Base-by-base conservation (phyloP, 2,329 filamentous ascomycete genomes). In the Apiospora saccharicola region DNA sequence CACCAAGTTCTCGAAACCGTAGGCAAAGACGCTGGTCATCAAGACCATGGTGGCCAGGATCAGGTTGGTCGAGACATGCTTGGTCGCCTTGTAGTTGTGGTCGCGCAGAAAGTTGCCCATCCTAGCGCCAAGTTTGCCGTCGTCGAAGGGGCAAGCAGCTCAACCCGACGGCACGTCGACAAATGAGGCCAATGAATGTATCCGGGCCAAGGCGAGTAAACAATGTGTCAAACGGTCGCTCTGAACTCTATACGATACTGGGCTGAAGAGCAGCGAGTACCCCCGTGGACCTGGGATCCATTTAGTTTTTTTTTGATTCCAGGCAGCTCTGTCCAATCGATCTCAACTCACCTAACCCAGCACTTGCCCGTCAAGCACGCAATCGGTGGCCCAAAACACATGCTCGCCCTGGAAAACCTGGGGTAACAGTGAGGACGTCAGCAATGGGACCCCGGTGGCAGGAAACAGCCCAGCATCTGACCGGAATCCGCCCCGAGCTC, bases 61-160 rank as follows among this genome's bases (percentile, higher is more conserved):
- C 51, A 57, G 19, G 51, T 57, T 57, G 26, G 26, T 34, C 14
- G 51, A 57, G 14, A 57, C 51, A 57, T 57, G 51, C 26, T 57
- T 57, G 4, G 26, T 34, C 26, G 26, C 26, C 51, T 57, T 57
- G 26, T 34, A 34, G 26, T 57, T 57, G 51, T 57, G 51, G 26
- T 57, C 51, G 26, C 51, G 51, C 7, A 57, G 51, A 34, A 57
- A 57, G 26, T 34, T 14, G 26, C 26, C 26, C 51, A 57, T 57
- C 51, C 19, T 34, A 26, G 26, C 26, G 51, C 26, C 1, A 14
- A 14, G 26, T 30, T 30, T 30, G 26, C 26, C 26, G 26, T 57
- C 44, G 16, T 19, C 16, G 4, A 3, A 34, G 30, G 7, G 24
- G 16, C 16, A 57, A 8, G 16, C 51, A 34, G 6, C 26, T 34